Percentiles rank a stretch among this genome's conserved stretches.
phyloP scores from a whole-genome alignment of 306 rosid species.

The Oemleria cerasiformis region DNA sequence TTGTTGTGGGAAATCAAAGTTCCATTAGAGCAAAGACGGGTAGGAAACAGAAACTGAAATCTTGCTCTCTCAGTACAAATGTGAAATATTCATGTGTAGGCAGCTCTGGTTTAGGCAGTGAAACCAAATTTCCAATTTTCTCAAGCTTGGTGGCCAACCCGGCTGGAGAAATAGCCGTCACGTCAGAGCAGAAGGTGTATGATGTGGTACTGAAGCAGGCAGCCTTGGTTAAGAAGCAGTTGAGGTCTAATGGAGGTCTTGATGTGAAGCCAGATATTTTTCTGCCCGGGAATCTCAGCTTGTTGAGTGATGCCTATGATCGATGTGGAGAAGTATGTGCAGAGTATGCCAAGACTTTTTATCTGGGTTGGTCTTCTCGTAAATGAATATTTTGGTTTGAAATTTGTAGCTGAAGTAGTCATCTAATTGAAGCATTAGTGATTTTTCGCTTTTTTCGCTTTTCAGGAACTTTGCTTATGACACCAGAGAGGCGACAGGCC shows the following conservation, averaged over 20 bases:
- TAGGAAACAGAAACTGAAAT: conserved; percentile 36
- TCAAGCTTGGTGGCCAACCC: conserved; percentile 66
- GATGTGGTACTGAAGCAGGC: conserved; percentile 87
- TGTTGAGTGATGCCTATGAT: conserved; percentile 64
- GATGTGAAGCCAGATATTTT: conserved; percentile 48
- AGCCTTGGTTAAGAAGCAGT: conserved; percentile 53
- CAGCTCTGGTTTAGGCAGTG: conserved; percentile 41
- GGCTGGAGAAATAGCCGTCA: conserved; percentile 46
- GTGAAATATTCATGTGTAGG: conserved; percentile 45
- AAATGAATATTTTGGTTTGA: conserved; percentile 25
- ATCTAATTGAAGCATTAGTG: not conserved
- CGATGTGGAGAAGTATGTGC: conserved; percentile 91
- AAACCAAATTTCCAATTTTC: conserved; percentile 36
- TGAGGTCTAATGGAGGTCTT: conserved; percentile 21
- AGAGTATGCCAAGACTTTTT: conserved; percentile 93
- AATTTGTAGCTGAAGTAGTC: not conserved
- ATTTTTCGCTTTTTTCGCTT: conserved; percentile 9
- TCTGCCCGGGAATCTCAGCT: conserved; percentile 61
- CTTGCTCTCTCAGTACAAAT: conserved; percentile 37
- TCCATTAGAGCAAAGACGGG: conserved; percentile 34
- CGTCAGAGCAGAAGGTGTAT: conserved; percentile 83
- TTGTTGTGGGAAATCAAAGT: conserved; percentile 30
- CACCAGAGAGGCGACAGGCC: conserved; percentile 75
- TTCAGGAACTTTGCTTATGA: conserved; percentile 82
- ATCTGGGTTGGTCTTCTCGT: conserved; percentile 52